phyloP scores from a whole-genome alignment of 495 filamentous ascomycete species.

The Aspergillus bertholletiae region DNA sequence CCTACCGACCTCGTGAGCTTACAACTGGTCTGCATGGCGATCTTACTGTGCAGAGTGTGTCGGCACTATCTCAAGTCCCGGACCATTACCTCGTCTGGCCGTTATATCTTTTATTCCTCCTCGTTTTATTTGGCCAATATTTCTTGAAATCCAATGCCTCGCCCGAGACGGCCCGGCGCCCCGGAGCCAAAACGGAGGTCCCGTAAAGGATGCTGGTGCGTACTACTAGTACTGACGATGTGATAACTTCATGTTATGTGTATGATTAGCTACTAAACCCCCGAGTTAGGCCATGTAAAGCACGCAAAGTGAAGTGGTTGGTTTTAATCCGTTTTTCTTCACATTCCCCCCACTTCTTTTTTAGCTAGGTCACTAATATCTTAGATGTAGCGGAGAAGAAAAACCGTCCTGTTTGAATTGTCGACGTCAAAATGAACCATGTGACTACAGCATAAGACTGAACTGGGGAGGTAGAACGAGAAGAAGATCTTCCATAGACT shows the following conservation, averaged over 20 bases:
- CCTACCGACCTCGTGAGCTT: slow-evolving; percentile 16
- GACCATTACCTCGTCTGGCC: slow-evolving; percentile 15
- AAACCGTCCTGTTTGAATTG: slow-evolving; percentile 78
- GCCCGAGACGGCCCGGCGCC: slow-evolving; percentile 61
- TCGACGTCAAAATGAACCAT: slow-evolving; percentile 67
- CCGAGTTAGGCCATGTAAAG: slow-evolving; percentile 69
- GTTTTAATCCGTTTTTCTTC: slow-evolving; percentile 1
- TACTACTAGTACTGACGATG: slow-evolving; percentile 14
- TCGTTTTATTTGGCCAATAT: slow-evolving; percentile 10
- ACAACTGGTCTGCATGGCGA: slow-evolving; percentile 24
- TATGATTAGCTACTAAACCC: slow-evolving; percentile 4
- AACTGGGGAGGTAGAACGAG: slow-evolving; percentile 76
- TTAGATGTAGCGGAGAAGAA: slow-evolving; percentile 58
- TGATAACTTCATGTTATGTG: background rate
- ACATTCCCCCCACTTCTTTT: background rate
- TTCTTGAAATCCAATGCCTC: slow-evolving; percentile 53
- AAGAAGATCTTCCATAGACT: slow-evolving; percentile 36
- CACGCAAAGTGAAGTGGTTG: slow-evolving; percentile 81
- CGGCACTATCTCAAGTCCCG: slow-evolving; percentile 20
- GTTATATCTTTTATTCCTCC: slow-evolving; percentile 14
- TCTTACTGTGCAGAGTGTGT: slow-evolving; percentile 20
- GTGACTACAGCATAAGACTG: slow-evolving; percentile 82
- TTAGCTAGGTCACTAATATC: slow-evolving; percentile 1
- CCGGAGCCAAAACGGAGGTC: slow-evolving; percentile 69
- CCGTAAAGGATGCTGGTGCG: slow-evolving; percentile 83